A percentile compares a stretch with the other conserved stretches of the same genome.
These are phyloP conservation scores for Saccharum spontaneum DNA, from an alignment of 176 grass and related monocot genomes.

Conservation along the genomic window DNA sequence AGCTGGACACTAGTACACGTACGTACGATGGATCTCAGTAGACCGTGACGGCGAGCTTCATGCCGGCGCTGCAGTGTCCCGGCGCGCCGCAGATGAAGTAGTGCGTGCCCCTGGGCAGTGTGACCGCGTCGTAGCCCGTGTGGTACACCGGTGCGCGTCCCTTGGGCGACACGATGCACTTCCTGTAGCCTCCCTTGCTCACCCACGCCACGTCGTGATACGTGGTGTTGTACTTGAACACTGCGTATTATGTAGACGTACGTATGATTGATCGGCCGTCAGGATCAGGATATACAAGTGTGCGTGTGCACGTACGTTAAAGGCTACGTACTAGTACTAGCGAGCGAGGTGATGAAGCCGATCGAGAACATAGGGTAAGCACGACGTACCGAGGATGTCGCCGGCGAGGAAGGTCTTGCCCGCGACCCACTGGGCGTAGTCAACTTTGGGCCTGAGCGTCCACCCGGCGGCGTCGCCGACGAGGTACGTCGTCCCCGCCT, in stretches of 20 bases:
- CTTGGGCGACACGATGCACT: constrained; percentile 21
- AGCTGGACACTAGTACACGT: too few relatives aligned
- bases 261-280: too few relatives aligned
- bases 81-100: constrained; percentile 57
- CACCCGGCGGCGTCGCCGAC: constrained; percentile 42
- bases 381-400: constrained; percentile 35
- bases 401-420: constrained; percentile 47
- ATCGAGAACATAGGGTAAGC: too few relatives aligned
- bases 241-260: not conserved
- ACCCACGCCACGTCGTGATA: constrained; percentile 35
- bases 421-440: constrained; percentile 2
- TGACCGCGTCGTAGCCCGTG: constrained; percentile 19
- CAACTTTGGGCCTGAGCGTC: not conserved
- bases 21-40: not conserved
- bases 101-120: constrained; percentile 36
- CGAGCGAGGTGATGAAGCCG: too few relatives aligned
- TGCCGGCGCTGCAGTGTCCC: constrained; percentile 39
- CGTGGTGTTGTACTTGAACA: constrained; percentile 49
- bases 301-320: not conserved
- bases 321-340: too few relatives aligned
- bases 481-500: constrained; percentile 27
- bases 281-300: too few relatives aligned
- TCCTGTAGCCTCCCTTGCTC: constrained; percentile 22
- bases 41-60: constrained; percentile 45
- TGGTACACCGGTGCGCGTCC: not conserved